Evolutionary conservation across 345 rosid genomes (phyloP).

Genomic region (Lepidium aucheri): DNA sequence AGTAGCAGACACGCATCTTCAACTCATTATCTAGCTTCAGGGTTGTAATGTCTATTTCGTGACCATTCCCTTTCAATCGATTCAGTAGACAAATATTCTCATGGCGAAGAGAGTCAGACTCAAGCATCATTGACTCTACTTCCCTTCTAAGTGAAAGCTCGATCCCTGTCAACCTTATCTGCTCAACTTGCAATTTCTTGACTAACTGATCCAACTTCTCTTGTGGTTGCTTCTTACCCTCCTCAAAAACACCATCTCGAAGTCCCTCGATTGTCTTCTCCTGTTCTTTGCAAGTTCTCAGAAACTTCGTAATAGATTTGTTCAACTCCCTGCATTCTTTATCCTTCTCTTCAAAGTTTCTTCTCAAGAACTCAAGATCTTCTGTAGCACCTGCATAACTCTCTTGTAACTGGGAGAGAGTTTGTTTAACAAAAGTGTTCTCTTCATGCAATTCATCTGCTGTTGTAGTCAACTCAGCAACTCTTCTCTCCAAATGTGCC

Average conservation of each 20-base stretch:
- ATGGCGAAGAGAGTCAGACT: conserved; percentile 68
- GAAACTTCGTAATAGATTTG: conserved; percentile 55
- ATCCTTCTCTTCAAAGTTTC: conserved; percentile 77
- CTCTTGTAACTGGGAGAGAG: conserved; percentile 47
- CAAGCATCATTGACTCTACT: conserved; percentile 50
- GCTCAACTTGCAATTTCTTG: conserved; percentile 64
- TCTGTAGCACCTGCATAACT: conserved; percentile 45
- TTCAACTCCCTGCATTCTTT: conserved; percentile 87
- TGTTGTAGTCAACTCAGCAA: conserved; percentile 45
- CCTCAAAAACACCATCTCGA: conserved; percentile 42
- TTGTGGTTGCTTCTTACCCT: conserved; percentile 35
- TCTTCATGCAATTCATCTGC: conserved; percentile 44
- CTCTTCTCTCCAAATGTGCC: conserved; percentile 48
- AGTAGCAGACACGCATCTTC: conserved; percentile 44
- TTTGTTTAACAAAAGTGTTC: conserved; percentile 44
- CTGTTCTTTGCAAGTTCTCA: conserved; percentile 75
- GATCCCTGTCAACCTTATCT: conserved; percentile 71
- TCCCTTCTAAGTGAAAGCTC: conserved; percentile 78
- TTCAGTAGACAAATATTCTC: conserved; percentile 76
- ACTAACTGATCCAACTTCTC: conserved; percentile 41
- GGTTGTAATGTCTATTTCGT: conserved; percentile 43
- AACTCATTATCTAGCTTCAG: conserved; percentile 72
- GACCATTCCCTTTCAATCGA: conserved; percentile 56
- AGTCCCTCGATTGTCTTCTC: conserved; percentile 83
- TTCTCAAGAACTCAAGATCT: conserved; percentile 43